Evolutionary conservation across 768 basidiomycete species (phyloP).

Genomic region (Auriculariales sp.): DNA sequence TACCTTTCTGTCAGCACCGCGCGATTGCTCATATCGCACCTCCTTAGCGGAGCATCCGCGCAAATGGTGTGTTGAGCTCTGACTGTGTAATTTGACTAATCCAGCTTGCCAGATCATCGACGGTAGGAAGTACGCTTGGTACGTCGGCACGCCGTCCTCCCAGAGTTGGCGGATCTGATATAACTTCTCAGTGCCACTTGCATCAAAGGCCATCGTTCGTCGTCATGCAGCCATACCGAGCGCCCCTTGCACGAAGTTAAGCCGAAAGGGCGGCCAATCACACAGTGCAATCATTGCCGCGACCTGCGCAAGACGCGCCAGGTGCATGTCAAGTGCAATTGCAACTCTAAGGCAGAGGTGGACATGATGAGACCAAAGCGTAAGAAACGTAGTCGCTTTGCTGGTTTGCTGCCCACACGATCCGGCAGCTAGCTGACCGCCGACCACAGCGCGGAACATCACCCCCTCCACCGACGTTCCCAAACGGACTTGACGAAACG

Average conservation of each 20-base stretch:
- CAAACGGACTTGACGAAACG: slow-evolving; percentile 57
- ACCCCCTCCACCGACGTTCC: slow-evolving; percentile 55
- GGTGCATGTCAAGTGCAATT: slow-evolving; percentile 73
- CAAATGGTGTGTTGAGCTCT: too few species aligned
- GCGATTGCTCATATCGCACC: too few species aligned
- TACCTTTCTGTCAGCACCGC: too few species aligned
- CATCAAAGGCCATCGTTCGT: slow-evolving; percentile 89
- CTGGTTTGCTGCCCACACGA: slow-evolving; percentile 17
- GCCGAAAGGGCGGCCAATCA: slow-evolving; percentile 84
- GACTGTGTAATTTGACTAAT: too few species aligned
- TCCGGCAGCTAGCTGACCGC: slow-evolving; percentile 23
- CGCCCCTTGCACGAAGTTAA: slow-evolving; percentile 87
- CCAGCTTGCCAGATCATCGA: slow-evolving; percentile 49
- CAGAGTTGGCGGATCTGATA: slow-evolving; percentile 5
- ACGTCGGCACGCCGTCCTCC: slow-evolving; percentile 9
- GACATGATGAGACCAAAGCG: slow-evolving; percentile 13
- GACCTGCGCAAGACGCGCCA: slow-evolving; percentile 67
- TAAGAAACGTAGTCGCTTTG: slow-evolving; percentile 51
- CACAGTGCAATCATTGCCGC: slow-evolving; percentile 78
- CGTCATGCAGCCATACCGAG: slow-evolving; percentile 73
- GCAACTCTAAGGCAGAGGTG: slow-evolving; percentile 19
- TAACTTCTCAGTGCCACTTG: slow-evolving; percentile 69
- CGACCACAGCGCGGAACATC: slow-evolving; percentile 49
- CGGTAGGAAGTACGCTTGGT: slow-evolving; percentile 79
- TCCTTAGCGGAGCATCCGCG: too few species aligned